A percentile compares a stretch with the other conserved stretches of the same genome.
Conservation (phyloP, 306 rosid species). For the Hippophae gyantsensis region DNA sequence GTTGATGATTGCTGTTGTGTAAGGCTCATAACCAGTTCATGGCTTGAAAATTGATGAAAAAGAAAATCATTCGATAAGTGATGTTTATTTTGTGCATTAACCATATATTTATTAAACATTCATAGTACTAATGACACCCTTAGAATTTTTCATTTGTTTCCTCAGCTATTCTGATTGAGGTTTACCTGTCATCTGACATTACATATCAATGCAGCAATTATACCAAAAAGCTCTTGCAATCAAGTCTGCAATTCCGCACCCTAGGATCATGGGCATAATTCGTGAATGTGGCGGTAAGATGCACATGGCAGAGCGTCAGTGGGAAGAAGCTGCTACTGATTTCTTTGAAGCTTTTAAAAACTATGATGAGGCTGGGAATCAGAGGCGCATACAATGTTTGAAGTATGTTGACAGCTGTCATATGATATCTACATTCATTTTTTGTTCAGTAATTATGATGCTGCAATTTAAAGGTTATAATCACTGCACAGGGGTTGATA, state of each 20-base stretch:
- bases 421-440: not conserved
- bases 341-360: constrained; percentile 3
- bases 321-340: constrained; percentile 91
- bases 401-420: constrained; percentile 38
- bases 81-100: too few species aligned
- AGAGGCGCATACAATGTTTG: constrained; percentile 93
- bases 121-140: too few species aligned
- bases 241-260: constrained; percentile 99
- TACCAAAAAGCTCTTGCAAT: constrained; percentile 94
- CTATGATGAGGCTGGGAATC: constrained; percentile 70
- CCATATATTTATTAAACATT: too few species aligned
- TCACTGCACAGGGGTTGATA: not conserved
- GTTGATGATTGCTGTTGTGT: too few species aligned
- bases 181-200: constrained; percentile 9
- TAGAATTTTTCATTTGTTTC: constrained; percentile 1
- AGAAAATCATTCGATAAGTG: too few species aligned
- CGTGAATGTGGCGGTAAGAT: constrained; percentile 98
- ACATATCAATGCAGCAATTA: constrained; percentile 69
- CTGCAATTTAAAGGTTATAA: not conserved
- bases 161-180: constrained; percentile 11
- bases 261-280: constrained; percentile 96
- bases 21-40: too few species aligned
- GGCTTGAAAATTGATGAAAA: too few species aligned
- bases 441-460: too few species aligned
- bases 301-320: constrained; percentile 99